Base-by-base conservation (phyloP, 345 rosid genomes). In the Microcos paniculata region DNA sequence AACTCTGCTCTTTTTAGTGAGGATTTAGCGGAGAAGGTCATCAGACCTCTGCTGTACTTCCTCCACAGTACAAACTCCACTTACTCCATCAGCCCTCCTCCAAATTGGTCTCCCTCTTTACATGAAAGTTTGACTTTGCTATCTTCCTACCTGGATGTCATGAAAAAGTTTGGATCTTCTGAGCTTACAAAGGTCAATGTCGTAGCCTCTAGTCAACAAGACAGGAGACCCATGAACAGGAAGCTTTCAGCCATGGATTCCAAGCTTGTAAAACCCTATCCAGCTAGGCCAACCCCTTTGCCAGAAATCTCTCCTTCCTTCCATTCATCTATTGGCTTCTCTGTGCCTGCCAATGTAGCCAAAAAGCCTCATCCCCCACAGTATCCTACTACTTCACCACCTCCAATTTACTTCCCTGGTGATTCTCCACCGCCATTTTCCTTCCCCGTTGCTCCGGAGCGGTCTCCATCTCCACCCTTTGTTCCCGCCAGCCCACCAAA, bases 1-100 rank as follows among this genome's bases (percentile, higher is more conserved):
- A 35, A 78, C 30, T 80, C 80, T 28, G 66, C 55, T 24, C 38
- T 74, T 19, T 73, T 38, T 18, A 26, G 56, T 46, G 83, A 78
- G n/a, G 80, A 63, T 66, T 16, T 82, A 6, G 64, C 15, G 43
- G 82, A 80, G 72, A 81, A 79, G 31, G 46, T 78, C 67, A 73
- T 86, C 28, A 76, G 75, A 18, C 80, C 89, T 45, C 30, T 88
- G 74, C 56, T 87, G 0, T 56, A 70, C 71, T 92, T 88, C 74
- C 82, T 92, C 45, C 74, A 73, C 14, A 42, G 70, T 28, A 77
- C 80, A 43, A 86, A 92, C 89, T 92, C 94, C 8, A 88, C 91
- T 72, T 88, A 80, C 82, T 84, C 93, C 48, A 63, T 90, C 15
- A 76, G 28, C 49, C 78, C 81, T 70, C 87, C 88, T 61, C 66